phyloP scores from a whole-genome alignment of 2,329 filamentous ascomycete genomes.

The Paradendryphiella salina region DNA sequence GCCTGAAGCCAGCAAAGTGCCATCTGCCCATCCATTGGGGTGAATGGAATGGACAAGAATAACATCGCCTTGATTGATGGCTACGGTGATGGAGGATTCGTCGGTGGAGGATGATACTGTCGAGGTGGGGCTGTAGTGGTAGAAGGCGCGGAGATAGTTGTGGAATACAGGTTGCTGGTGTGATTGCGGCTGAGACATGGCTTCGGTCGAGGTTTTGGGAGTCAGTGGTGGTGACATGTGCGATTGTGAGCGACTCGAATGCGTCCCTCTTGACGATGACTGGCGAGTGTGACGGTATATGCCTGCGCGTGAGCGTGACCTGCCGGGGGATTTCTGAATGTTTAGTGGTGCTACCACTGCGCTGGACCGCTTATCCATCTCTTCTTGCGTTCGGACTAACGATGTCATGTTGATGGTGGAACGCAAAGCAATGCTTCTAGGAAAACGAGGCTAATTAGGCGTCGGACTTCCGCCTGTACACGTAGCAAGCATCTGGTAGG shows the following conservation, averaged over 20 bases:
- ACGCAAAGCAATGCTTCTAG: background rate
- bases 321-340: slow-evolving; percentile 43
- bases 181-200: slow-evolving; percentile 53
- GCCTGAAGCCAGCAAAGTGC: slow-evolving; percentile 82
- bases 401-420: slow-evolving; percentile 34
- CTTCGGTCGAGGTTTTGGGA: slow-evolving; percentile 69
- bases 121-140: slow-evolving; percentile 82
- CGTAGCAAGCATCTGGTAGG: slow-evolving; percentile 35
- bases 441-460: slow-evolving; percentile 32
- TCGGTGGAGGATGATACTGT: slow-evolving; percentile 77
- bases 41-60: slow-evolving; percentile 95
- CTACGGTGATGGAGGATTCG: slow-evolving; percentile 69
- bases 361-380: slow-evolving; percentile 41
- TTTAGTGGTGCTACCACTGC: slow-evolving; percentile 45
- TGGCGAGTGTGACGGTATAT: slow-evolving; percentile 35
- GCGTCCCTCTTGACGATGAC: slow-evolving; percentile 38
- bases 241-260: slow-evolving; percentile 38
- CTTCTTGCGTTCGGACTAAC: slow-evolving; percentile 30
- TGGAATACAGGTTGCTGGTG: slow-evolving; percentile 72
- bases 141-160: slow-evolving; percentile 93
- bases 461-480: slow-evolving; percentile 26
- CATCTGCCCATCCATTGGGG: slow-evolving; percentile 98
- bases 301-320: slow-evolving; percentile 30
- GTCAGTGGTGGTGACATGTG: slow-evolving; percentile 80
- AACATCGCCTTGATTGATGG: slow-evolving; percentile 86